Base-by-base conservation (phyloP, 2,329 filamentous ascomycete genomes). In the Botrytis sinoallii region DNA sequence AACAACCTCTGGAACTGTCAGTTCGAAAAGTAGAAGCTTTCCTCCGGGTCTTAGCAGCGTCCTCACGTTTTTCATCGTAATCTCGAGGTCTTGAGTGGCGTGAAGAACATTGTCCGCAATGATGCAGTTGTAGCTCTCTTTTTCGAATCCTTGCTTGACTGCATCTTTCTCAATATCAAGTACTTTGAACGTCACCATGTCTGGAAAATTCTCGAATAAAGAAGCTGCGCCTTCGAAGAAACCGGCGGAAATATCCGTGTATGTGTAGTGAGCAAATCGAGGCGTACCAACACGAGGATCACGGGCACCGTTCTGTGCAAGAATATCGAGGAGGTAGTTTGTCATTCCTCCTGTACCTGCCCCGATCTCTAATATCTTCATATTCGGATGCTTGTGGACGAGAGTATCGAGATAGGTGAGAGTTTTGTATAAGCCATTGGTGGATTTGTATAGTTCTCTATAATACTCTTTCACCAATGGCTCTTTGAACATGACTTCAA, bases 21-120 rank as follows among this genome's bases (percentile, higher is more conserved):
- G 25, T 40, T 71, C 44, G 6, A 59, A 32, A 29, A 70, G 22
- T 14, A 60, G 10, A 20, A 70, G n/a, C 7, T 70, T 38, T 25
- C 67, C 67, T 20, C 67, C 67, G 20, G 69, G 69, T 29, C 64
- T 71, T 6, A 71, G 22, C 16, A 71, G n/a, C 22, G 29, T 48
- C 4, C 18, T 38, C 3, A 64, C 42, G 22, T 64, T 48, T 20
- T 38, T 40, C n/a, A 63, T 25, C 18, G 69, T 71, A 12, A 18
- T 14, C 14, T 71, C n/a, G 1, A 71, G 25, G 25, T 63, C 40
- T 9, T 35, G n/a, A 40, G 69, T 71, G 12, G 69, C 69, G 38
- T 71, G 69, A 32, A 71, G 59, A 64, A 71, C 69, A 3, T 63
- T 38, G 5, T 38, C 40, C 14, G 69, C 67, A 59, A 70, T 59